Conservation (phyloP, 2,329 filamentous ascomycete genomes). For the Coniochaeta sp. region DNA sequence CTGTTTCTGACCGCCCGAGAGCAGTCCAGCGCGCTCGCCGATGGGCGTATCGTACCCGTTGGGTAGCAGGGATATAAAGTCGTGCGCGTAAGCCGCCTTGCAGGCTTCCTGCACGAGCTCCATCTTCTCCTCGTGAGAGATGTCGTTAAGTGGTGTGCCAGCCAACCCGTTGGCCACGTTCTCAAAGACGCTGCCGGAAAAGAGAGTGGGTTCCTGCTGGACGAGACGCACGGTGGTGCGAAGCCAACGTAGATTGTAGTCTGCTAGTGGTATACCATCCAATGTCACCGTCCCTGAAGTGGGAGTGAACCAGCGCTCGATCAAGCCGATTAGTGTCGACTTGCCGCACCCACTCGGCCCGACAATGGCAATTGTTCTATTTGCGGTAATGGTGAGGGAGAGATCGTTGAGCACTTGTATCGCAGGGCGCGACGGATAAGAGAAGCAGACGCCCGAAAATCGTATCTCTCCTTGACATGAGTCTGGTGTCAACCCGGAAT, state of each 20-base stretch:
- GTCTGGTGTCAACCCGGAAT: not conserved
- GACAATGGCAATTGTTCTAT: slow-evolving; percentile 28
- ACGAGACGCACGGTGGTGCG: slow-evolving; percentile 40
- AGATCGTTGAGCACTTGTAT: slow-evolving; percentile 25
- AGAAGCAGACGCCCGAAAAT: slow-evolving; percentile 15
- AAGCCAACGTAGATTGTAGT: slow-evolving; percentile 29
- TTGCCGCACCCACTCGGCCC: slow-evolving; percentile 36
- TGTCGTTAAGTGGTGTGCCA: slow-evolving; percentile 26
- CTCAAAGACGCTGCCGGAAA: slow-evolving; percentile 42
- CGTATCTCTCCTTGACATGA: not conserved
- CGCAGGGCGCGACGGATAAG: slow-evolving; percentile 19
- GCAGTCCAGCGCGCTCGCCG: slow-evolving; percentile 29
- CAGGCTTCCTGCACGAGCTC: not conserved
- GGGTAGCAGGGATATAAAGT: slow-evolving; percentile 16
- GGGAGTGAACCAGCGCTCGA: slow-evolving; percentile 32
- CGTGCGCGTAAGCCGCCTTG: not conserved
- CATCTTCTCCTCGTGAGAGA: slow-evolving; percentile 28
- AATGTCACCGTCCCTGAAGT: not conserved
- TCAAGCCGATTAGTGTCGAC: slow-evolving; percentile 32
- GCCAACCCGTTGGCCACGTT: slow-evolving; percentile 40
- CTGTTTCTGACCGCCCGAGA: slow-evolving; percentile 39
- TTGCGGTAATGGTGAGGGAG: slow-evolving; percentile 12
- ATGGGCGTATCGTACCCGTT: slow-evolving; percentile 42
- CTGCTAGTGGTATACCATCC: slow-evolving; percentile 6
- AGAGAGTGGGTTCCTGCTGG: slow-evolving; percentile 48